Evolutionary conservation across 306 rosid genomes (phyloP), one percentile per base, ranked within the genome.

Genomic region (Cucurbita argyrosperma): DNA sequence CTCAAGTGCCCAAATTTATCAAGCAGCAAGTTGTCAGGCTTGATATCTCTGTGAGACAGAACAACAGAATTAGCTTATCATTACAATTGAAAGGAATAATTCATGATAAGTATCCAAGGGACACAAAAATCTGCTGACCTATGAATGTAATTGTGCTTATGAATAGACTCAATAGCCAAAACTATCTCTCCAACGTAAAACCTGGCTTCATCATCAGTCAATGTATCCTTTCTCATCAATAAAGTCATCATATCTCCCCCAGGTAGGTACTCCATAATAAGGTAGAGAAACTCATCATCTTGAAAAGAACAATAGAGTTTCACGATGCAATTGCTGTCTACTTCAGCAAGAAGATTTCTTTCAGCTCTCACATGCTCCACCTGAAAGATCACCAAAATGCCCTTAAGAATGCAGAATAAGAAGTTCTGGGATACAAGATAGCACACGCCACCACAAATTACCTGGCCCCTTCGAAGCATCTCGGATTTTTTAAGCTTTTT

Each of bases 381-480:
- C 99, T 95, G 78, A 80, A 74, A 59, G 10, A 67, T 35, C 45
- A 18, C 37, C 19, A 72, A 75, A 40, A 63, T 30, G 21, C 71
- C 10, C 45, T 4, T 63, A 19, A 63, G 54, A 7, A 63, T 62
- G 74, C 45, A 45, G 78, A 5, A 54, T 37, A 74, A 40, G 19
- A 47, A 58, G 68, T 72, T 37, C 70, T 30, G 70, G 70, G 70
- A 73, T 39, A 82, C 52, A 5, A 19, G 16, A 79, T 71, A 55
- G 64, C 77, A 76, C 67, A 45, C 61, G 66, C 77, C 69, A 78
- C 75, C 72, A 79, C 64, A 52, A 42, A 52, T 84, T 82, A 95
- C 99, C 99, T 95, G 99, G 82, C 96, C 96, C 82, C 97, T 82
- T 54, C 97, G 97, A 82, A 95, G 99, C 97, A 95, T 95, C 87